Conservation (phyloP, 768 basidiomycete species). For the Paxillus ammoniavirescens region DNA sequence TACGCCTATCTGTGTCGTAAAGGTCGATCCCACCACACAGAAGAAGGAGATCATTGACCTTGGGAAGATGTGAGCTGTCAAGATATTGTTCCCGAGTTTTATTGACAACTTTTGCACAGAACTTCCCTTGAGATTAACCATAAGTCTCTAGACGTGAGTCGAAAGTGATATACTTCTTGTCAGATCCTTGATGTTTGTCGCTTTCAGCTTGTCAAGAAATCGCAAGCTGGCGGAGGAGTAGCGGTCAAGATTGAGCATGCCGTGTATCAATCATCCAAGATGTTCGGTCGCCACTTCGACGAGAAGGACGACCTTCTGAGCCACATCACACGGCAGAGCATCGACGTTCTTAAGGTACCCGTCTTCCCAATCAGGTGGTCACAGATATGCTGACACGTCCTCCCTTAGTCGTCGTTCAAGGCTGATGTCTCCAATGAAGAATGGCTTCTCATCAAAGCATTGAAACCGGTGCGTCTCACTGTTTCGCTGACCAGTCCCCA, state of each 20-base stretch:
- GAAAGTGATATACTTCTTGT: neutral
- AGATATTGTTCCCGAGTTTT: neutral
- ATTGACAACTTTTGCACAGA: slow-evolving; percentile 38
- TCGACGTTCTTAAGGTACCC: slow-evolving; percentile 89
- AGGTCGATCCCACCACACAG: slow-evolving; percentile 80
- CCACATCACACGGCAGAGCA: slow-evolving; percentile 87
- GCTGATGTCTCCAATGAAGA: slow-evolving; percentile 87
- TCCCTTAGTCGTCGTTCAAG: slow-evolving; percentile 73
- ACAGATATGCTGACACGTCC: slow-evolving; percentile 5
- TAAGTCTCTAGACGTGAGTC: slow-evolving; percentile 73
- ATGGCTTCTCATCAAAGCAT: slow-evolving; percentile 86
- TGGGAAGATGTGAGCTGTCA: slow-evolving; percentile 80
- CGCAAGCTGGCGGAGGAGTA: slow-evolving; percentile 93
- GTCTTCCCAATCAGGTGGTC: neutral
- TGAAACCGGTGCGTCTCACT: slow-evolving; percentile 60
- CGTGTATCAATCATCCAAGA: slow-evolving; percentile 90
- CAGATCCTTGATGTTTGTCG: neutral
- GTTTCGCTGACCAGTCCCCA: neutral
- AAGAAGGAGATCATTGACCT: slow-evolving; percentile 91
- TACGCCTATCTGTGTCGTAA: slow-evolving; percentile 94
- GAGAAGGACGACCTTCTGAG: slow-evolving; percentile 94
- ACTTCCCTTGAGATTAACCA: slow-evolving; percentile 98
- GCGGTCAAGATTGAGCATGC: slow-evolving; percentile 99
- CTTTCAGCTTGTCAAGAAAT: slow-evolving; percentile 81
- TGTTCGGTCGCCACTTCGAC: slow-evolving; percentile 94